Percentiles rank a stretch among this genome's conserved stretches.
phyloP scores from a whole-genome alignment of 805 yeast species.

The Lipomyces lipofer region DNA sequence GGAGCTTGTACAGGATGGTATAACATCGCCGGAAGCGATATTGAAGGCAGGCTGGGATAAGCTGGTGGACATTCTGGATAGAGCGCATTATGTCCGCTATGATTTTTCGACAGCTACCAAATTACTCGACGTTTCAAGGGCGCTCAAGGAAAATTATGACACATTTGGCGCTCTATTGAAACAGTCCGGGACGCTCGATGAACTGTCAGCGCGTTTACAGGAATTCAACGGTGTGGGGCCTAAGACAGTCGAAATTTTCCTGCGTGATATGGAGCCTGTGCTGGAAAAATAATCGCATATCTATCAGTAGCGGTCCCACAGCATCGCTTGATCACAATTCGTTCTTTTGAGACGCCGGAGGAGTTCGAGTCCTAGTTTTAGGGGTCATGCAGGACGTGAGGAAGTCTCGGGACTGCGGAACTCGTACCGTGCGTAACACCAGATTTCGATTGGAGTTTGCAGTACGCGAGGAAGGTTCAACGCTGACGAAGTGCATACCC shows the following conservation, averaged over 20 bases:
- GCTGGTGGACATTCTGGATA: not conserved
- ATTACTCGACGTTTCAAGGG: not conserved
- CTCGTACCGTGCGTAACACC: too few species aligned
- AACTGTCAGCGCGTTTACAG: not conserved
- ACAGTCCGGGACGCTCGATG: not conserved
- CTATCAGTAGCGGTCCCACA: not conserved
- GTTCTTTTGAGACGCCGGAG: not conserved
- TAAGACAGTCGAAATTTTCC: conserved; percentile 1
- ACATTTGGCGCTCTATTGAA: not conserved
- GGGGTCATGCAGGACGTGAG: too few species aligned
- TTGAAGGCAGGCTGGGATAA: not conserved
- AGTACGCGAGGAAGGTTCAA: too few species aligned
- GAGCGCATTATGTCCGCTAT: conserved; percentile 1
- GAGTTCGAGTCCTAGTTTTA: too few species aligned
- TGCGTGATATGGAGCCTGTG: not conserved
- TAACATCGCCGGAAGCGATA: conserved; percentile 1
- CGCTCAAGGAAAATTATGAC: not conserved
- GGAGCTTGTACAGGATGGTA: conserved; percentile 2
- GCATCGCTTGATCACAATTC: not conserved
- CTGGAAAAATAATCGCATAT: not conserved
- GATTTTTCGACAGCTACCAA: not conserved
- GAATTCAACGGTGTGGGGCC: conserved; percentile 1
- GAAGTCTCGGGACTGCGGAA: too few species aligned
- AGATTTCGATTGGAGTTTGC: too few species aligned
- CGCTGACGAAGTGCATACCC: too few species aligned